Evolutionary conservation across 2,329 filamentous ascomycete genomes (phyloP).

Genomic region (Huntiella decipiens): DNA sequence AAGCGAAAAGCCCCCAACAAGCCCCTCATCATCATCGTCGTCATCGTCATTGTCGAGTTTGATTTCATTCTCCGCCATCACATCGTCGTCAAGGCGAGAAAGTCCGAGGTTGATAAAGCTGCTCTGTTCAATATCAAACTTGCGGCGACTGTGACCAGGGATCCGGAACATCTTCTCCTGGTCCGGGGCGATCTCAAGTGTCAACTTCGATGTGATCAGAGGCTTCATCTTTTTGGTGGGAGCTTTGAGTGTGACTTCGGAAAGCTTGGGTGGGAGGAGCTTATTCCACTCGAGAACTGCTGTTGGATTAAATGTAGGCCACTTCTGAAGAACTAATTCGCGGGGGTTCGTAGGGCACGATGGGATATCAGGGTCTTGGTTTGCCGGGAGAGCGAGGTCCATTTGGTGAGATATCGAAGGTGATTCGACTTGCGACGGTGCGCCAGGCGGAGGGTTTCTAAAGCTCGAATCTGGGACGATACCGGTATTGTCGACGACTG

Average conservation of each 20-base stretch:
- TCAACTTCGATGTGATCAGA: slow-evolving; percentile 71
- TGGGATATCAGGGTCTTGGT: slow-evolving; percentile 45
- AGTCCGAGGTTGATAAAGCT: slow-evolving; percentile 14
- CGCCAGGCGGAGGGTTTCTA: slow-evolving; percentile 6
- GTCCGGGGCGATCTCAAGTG: slow-evolving; percentile 67
- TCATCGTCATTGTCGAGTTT: slow-evolving; percentile 33
- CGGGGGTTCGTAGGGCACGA: slow-evolving; percentile 52
- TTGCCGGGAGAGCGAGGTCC: slow-evolving; percentile 27
- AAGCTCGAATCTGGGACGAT: slow-evolving; percentile 12
- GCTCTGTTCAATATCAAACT: slow-evolving; percentile 27
- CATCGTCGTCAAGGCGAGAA: slow-evolving; percentile 21
- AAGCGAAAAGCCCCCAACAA: slow-evolving; percentile 54
- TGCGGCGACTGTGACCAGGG: slow-evolving; percentile 23
- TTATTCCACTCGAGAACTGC: slow-evolving; percentile 62
- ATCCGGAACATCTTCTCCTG: slow-evolving; percentile 73
- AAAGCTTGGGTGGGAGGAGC: slow-evolving; percentile 63
- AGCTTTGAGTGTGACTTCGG: slow-evolving; percentile 59
- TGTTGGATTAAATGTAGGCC: slow-evolving; percentile 61
- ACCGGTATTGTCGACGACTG: background rate
- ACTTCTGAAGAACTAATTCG: slow-evolving; percentile 61
- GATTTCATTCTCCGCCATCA: slow-evolving; percentile 20
- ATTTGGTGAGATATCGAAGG: slow-evolving; percentile 23
- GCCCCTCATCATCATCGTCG: slow-evolving; percentile 37
- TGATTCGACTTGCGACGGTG: slow-evolving; percentile 18
- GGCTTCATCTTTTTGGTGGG: slow-evolving; percentile 64